Evolutionary conservation across 2,329 filamentous ascomycete species (phyloP).

Genomic region (Knoxdaviesia capensis): DNA sequence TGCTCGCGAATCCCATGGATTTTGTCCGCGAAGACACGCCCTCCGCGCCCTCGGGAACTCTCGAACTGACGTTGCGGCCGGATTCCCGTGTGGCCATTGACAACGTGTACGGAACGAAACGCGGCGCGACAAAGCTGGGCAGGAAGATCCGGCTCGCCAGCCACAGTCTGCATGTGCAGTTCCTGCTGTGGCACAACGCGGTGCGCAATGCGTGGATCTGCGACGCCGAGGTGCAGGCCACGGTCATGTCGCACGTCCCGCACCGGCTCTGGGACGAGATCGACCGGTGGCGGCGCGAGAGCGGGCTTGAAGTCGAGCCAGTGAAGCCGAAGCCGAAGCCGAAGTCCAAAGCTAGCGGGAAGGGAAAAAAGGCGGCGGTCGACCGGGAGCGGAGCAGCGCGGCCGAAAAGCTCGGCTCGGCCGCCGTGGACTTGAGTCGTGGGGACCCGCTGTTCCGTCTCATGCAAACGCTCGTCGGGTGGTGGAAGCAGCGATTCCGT

Average conservation of each 20-base stretch:
- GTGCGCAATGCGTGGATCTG: constrained; percentile 70
- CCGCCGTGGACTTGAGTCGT: constrained; percentile 55
- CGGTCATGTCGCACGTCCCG: constrained; percentile 54
- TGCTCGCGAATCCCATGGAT: constrained; percentile 17
- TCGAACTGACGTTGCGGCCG: constrained; percentile 51
- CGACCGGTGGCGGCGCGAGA: constrained; percentile 50
- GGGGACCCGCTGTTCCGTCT: constrained; percentile 66
- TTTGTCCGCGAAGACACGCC: constrained; percentile 15
- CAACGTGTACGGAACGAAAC: constrained; percentile 47
- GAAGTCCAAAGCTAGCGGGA: constrained; percentile 15
- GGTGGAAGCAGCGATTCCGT: constrained; percentile 74
- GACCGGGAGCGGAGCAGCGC: constrained; percentile 50
- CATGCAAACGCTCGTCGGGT: constrained; percentile 55
- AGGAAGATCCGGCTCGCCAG: constrained; percentile 57
- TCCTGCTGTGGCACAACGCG: constrained; percentile 76
- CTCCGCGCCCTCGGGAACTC: constrained; percentile 37
- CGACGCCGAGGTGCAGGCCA: constrained; percentile 54
- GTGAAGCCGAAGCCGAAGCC: constrained; percentile 8
- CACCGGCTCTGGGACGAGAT: constrained; percentile 50
- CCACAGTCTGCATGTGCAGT: constrained; percentile 77
- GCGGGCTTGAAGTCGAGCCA: constrained; percentile 29
- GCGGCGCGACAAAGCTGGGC: constrained; percentile 71
- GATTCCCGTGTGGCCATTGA: constrained; percentile 38
- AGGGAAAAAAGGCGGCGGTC: constrained; percentile 13
- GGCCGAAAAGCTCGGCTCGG: constrained; percentile 49